These are phyloP conservation scores for Microstroma glucosiphilum DNA, from an alignment of 1,284 basidiomycete species.

Conservation along the genomic window DNA sequence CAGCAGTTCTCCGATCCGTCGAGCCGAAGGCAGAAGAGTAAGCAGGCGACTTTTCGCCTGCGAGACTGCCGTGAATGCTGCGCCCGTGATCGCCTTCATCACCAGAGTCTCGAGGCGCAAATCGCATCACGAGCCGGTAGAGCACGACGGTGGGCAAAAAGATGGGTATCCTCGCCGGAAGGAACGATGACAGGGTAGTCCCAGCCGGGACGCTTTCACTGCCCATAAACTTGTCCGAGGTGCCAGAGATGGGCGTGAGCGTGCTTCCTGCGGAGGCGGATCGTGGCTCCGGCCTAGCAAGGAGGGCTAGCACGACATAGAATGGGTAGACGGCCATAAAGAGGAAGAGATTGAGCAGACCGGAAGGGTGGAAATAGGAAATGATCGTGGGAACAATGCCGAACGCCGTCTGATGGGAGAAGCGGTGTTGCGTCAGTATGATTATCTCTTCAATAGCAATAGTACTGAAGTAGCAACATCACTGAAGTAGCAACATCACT, in stretches of 20 bases:
- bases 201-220: neutral
- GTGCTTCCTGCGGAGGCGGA: slow-evolving; percentile 4
- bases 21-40: slow-evolving; percentile 1
- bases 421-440: no score
- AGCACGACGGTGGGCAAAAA: slow-evolving; percentile 37
- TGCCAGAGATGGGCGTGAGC: slow-evolving; percentile 1
- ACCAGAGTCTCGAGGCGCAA: neutral
- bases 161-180: slow-evolving; percentile 42
- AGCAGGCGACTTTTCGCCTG: neutral
- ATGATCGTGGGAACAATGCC: slow-evolving; percentile 46
- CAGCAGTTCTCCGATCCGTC: neutral
- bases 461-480: no score
- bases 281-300: slow-evolving; percentile 40
- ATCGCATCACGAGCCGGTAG: slow-evolving; percentile 2
- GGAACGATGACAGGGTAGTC: slow-evolving; percentile 25
- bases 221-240: neutral
- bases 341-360: slow-evolving; percentile 46
- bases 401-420: slow-evolving; percentile 25
- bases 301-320: slow-evolving; percentile 45
- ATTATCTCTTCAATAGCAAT: no score
- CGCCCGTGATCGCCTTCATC: neutral
- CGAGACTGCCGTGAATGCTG: neutral
- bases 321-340: slow-evolving; percentile 49
- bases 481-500: no score
- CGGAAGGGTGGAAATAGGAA: slow-evolving; percentile 48